Conservation (phyloP, 345 rosid genomes). For the Angophora floribunda region DNA sequence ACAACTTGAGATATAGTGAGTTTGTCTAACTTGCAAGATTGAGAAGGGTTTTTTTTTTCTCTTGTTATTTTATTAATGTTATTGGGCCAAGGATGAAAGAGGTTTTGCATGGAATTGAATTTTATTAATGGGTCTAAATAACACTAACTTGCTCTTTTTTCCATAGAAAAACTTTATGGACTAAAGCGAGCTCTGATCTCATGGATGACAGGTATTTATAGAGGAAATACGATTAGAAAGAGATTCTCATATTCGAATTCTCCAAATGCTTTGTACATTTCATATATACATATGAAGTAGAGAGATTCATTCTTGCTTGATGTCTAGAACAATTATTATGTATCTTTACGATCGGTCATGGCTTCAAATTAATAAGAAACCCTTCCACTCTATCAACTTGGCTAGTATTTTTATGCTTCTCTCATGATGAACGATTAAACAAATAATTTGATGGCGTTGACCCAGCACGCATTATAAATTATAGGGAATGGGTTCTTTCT, state of each 20-base stretch:
- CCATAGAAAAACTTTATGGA: no score
- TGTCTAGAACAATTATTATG: neutral
- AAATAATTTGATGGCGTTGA: neutral
- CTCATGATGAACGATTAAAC: neutral
- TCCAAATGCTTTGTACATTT: constrained; percentile 11
- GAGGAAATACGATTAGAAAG: no score
- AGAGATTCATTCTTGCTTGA: neutral
- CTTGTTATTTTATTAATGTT: neutral
- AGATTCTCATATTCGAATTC: neutral
- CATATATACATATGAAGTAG: neutral
- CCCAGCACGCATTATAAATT: neutral
- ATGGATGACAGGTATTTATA: accelerated
- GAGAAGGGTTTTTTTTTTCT: no score
- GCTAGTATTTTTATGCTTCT: neutral
- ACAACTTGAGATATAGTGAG: neutral
- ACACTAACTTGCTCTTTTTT: no score
- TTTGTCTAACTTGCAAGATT: neutral
- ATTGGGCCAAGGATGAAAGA: no score
- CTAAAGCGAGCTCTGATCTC: no score
- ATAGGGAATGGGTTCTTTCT: neutral
- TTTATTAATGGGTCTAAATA: neutral
- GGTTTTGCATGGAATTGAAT: neutral
- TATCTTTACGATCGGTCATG: neutral
- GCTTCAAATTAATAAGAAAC: neutral
- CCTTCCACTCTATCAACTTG: neutral